Evolutionary conservation across 805 yeast genomes (phyloP), one percentile per base, ranked within the genome.

Genomic region (Ogataea wickerhamii): DNA sequence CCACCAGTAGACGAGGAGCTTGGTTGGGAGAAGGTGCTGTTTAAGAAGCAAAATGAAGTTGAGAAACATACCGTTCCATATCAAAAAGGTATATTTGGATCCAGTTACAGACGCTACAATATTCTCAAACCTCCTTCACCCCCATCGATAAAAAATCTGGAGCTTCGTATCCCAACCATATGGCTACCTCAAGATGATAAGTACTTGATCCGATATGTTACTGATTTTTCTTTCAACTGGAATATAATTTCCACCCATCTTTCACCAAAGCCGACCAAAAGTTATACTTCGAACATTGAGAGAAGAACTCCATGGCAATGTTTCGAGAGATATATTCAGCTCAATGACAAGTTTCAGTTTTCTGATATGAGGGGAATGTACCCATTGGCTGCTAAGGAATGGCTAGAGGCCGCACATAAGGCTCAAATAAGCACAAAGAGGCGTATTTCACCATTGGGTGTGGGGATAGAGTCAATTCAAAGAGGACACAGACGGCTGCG

Each of bases 221-320:
- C 87, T 18, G 88, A 88, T 45, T 89, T 80, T 57, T 78, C 86
- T 6, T 88, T 87, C 66, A 93, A 93, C 56, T 93, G 98, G 98
- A 88, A 82, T 44, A 73, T 89, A 35, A 87, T 93, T 17, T 79
- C 96, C 3, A 84, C 89, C 5, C 86, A 84, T 55, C 66, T 93
- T 58, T 73, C 83, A 31, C 73, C 81, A 2, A 69, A 73, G 35
- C 75, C 87, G 2, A 75, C 87, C 0, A 71, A 78, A 47, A 76
- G 82, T 11, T 88, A 87, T 58, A 75, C 80, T 26, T 84, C 98
- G 1, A 88, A 87, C 53, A 87, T 88, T 40, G 98, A 93, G 60
- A 76, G 97, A 53, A 74, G 98, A 53, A 93, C 98, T 0, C 95
- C 98, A 0, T 93, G 98, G 98, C 98, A 91, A 59, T 91, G 98